phyloP scores from a whole-genome alignment of 257 asterid genomes.

The Solanum sejunctum region DNA sequence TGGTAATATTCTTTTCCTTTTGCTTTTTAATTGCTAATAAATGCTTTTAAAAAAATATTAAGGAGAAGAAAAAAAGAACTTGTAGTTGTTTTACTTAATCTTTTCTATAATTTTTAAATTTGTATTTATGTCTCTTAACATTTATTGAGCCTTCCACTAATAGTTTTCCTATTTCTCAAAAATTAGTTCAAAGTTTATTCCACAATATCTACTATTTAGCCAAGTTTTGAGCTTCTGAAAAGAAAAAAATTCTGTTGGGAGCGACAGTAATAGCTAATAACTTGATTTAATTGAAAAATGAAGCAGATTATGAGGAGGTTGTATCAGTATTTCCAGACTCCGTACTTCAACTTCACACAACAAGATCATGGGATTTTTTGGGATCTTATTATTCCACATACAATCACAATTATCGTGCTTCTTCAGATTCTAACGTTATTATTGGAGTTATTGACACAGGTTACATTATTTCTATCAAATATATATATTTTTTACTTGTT shows the following conservation, averaged over 20 bases:
- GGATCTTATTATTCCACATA: constrained; percentile 19
- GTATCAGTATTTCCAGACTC: constrained; percentile 74
- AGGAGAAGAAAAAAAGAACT: not conserved
- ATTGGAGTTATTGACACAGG: constrained; percentile 82
- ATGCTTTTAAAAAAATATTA: not conserved
- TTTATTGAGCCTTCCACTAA: too few relatives aligned
- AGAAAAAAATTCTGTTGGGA: rapidly evolving
- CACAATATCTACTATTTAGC: not conserved
- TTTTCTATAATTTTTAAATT: too few relatives aligned
- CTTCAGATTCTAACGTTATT: constrained; percentile 34
- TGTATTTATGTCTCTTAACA: too few relatives aligned
- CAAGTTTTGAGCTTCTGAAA: not conserved
- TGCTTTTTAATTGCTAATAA: not conserved
- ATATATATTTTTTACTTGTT: not conserved
- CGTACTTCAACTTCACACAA: constrained; percentile 64
- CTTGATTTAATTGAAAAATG: not conserved
- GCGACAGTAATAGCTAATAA: not conserved
- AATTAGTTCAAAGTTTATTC: not conserved
- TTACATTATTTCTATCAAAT: not conserved
- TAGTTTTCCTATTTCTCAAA: too few relatives aligned
- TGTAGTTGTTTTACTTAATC: not conserved
- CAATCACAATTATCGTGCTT: constrained; percentile 5
- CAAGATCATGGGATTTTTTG: constrained; percentile 80
- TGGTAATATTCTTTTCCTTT: constrained; percentile 11
- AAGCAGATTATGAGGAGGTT: constrained; percentile 38